A percentile compares a stretch with the other conserved stretches of the same genome.
Evolutionary conservation across 257 asterid species (phyloP).

Genomic region (Ehretia macrophylla): DNA sequence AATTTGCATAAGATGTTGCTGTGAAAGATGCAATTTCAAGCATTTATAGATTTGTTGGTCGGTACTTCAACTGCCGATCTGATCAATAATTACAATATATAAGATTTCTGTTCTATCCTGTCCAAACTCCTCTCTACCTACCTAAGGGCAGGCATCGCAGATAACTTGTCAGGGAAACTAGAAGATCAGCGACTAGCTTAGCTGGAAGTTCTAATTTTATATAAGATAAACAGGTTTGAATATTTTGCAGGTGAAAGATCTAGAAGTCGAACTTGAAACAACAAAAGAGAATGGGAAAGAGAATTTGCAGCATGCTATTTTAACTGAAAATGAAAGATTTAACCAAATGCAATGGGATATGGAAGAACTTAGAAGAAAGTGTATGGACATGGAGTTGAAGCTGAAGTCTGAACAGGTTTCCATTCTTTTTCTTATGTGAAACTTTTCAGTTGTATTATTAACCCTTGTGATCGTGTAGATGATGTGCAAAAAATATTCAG

Average conservation of each 20-base stretch:
- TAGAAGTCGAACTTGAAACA: slow-evolving; percentile 54
- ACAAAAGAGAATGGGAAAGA: slow-evolving; percentile 46
- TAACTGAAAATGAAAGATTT: slow-evolving; percentile 46
- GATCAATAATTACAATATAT: too few species aligned
- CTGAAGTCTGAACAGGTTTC: slow-evolving; percentile 52
- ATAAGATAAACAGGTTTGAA: neutral
- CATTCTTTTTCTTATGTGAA: slow-evolving; percentile 13
- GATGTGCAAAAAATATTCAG: slow-evolving; percentile 24
- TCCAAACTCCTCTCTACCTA: too few species aligned
- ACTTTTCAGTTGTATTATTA: slow-evolving; percentile 6
- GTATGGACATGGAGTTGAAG: slow-evolving; percentile 48
- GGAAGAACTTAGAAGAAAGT: slow-evolving; percentile 56
- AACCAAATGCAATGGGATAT: slow-evolving; percentile 66
- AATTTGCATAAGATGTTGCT: too few species aligned
- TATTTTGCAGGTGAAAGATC: slow-evolving; percentile 51
- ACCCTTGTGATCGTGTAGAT: slow-evolving; percentile 3
- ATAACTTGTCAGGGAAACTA: too few species aligned
- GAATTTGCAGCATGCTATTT: slow-evolving; percentile 50
- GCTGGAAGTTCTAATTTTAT: too few species aligned
- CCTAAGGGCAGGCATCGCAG: too few species aligned
- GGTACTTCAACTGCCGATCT: too few species aligned
- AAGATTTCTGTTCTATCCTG: too few species aligned
- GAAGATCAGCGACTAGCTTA: too few species aligned
- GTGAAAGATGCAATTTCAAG: too few species aligned
- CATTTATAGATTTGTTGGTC: too few species aligned